phyloP scores from a whole-genome alignment of 2,329 filamentous ascomycete species.

The Rhexocercosporidium sp. region DNA sequence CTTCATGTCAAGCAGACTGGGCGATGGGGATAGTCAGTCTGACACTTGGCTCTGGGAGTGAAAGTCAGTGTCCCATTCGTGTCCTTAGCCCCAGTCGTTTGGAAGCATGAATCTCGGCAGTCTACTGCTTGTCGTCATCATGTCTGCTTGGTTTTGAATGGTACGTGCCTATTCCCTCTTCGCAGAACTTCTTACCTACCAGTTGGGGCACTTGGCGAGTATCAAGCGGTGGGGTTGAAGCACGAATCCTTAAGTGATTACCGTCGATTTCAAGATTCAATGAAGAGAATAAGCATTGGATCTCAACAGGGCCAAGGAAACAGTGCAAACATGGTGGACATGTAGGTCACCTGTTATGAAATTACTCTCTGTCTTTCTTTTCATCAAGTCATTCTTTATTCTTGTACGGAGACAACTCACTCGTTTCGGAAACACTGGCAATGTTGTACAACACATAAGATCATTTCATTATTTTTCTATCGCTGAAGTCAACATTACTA shows the following conservation, averaged over 20 bases:
- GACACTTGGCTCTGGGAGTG: conserved; percentile 3
- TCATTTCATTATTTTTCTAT: neutral
- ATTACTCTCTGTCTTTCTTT: too few species aligned
- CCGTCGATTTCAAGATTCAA: neutral
- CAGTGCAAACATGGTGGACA: too few species aligned
- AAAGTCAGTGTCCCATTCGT: neutral
- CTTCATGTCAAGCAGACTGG: conserved; percentile 12
- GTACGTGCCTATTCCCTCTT: too few species aligned
- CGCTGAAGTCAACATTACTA: neutral
- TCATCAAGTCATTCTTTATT: too few species aligned
- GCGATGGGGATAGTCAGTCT: conserved; percentile 4
- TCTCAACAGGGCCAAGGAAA: too few species aligned
- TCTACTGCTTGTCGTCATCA: neutral
- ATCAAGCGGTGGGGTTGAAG: neutral
- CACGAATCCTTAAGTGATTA: neutral
- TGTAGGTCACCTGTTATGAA: too few species aligned
- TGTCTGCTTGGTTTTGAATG: neutral
- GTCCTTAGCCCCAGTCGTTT: neutral
- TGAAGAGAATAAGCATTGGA: neutral
- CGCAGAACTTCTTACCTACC: too few species aligned
- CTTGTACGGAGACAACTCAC: too few species aligned
- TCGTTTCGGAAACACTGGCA: too few species aligned
- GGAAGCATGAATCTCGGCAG: neutral
- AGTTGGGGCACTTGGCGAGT: too few species aligned
- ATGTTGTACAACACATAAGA: too few species aligned